A percentile compares a stretch with the other conserved stretches of the same genome.
Conservation (phyloP, 2,329 filamentous ascomycete genomes). For the Alternaria sp. region DNA sequence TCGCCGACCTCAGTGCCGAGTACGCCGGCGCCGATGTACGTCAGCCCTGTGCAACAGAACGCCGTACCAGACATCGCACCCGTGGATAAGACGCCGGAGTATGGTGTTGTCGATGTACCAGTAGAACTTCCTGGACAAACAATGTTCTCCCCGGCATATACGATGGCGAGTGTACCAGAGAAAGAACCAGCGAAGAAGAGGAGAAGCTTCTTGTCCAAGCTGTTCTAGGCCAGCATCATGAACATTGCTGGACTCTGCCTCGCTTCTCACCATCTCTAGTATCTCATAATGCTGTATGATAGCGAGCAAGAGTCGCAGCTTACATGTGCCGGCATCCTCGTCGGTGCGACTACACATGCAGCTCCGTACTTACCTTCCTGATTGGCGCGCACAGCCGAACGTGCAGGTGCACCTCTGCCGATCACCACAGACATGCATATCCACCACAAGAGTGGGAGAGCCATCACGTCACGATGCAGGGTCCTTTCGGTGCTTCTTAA, state of each 20-base stretch:
- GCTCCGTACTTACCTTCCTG: constrained; percentile 9
- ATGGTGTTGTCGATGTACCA: constrained; percentile 24
- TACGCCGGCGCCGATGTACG: constrained; percentile 13
- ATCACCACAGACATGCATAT: constrained; percentile 4
- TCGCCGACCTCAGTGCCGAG: constrained; percentile 26
- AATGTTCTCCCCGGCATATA: constrained; percentile 13
- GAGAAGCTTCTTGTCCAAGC: constrained; percentile 29
- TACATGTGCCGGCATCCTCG: not conserved
- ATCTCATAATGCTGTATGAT: not conserved
- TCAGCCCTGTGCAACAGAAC: constrained; percentile 13
- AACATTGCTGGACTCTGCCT: not conserved
- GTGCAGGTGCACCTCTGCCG: constrained; percentile 7
- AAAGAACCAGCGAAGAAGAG: constrained; percentile 26
- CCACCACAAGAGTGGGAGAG: constrained; percentile 9
- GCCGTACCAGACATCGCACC: constrained; percentile 11
- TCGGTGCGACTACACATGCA: not conserved
- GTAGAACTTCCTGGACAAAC: constrained; percentile 23
- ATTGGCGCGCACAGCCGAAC: constrained; percentile 7
- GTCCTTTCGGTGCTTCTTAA: not conserved
- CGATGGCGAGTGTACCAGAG: constrained; percentile 2
- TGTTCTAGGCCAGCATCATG: constrained; percentile 17
- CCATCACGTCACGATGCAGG: constrained; percentile 12
- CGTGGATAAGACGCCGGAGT: constrained; percentile 13
- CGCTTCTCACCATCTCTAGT: not conserved
- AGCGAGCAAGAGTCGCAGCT: not conserved